Conservation (phyloP, 331 rosid genomes). For the Quercus tomentella region DNA sequence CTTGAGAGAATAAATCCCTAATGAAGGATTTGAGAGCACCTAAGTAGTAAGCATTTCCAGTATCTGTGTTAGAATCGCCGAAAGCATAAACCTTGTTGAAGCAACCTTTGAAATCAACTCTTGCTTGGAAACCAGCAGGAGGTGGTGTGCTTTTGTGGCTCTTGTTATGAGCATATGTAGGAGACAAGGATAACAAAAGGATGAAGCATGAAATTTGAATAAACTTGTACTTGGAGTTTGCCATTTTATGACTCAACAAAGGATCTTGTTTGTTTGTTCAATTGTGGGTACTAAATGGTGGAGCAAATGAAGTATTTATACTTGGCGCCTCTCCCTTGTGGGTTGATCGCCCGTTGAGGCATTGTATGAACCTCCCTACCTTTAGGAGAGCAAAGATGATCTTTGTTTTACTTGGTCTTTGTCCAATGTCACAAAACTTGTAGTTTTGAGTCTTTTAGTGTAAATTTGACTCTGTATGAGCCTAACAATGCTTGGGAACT, state of each 20-base stretch:
- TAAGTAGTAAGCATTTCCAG: neutral
- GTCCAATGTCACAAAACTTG: too few relatives aligned
- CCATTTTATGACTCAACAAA: neutral
- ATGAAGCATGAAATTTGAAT: neutral
- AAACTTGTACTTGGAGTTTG: neutral
- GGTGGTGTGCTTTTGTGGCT: neutral
- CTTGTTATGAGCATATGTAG: neutral
- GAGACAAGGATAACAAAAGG: constrained; percentile 3
- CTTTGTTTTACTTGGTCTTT: neutral
- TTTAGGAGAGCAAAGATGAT: neutral
- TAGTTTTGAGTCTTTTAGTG: too few relatives aligned
- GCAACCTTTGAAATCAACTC: neutral
- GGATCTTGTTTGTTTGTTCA: neutral
- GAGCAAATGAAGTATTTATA: neutral
- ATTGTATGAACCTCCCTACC: constrained; percentile 1
- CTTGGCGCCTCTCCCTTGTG: neutral
- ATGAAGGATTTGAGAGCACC: neutral
- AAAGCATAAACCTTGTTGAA: constrained; percentile 5
- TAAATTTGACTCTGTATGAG: too few relatives aligned
- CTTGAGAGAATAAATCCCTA: too few relatives aligned
- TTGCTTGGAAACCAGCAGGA: neutral
- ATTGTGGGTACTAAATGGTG: neutral
- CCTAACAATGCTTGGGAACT: too few relatives aligned
- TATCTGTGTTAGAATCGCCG: neutral
- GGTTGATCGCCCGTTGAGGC: neutral